Percentiles rank a stretch among this genome's conserved stretches.
Evolutionary conservation across 305 asterid species (phyloP).

Genomic region (Fraxinus velutina): DNA sequence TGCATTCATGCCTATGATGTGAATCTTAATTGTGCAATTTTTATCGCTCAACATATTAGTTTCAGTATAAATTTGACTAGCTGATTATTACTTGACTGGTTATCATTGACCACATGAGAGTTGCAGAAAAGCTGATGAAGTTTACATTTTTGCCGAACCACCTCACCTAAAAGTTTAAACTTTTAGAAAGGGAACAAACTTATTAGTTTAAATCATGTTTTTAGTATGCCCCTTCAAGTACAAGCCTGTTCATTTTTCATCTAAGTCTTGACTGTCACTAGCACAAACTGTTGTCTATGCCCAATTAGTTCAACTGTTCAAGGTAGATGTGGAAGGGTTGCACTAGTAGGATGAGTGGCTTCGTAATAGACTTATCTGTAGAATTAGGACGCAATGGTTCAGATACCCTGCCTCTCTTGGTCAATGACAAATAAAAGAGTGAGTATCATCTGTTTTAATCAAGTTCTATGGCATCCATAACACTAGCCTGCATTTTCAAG

Average conservation of each 20-base stretch:
- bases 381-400: neutral
- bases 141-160: neutral
- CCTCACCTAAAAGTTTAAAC: neutral
- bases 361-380: neutral
- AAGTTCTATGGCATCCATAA: neutral
- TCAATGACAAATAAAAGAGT: neutral
- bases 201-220: neutral
- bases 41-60: neutral
- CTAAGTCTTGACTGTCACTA: neutral
- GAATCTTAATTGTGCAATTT: neutral
- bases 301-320: neutral
- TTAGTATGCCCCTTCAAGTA: neutral
- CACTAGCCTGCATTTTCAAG: neutral
- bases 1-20: slow-evolving; percentile 22
- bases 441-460: neutral
- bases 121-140: neutral
- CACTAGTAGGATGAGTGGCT: neutral
- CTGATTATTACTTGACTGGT: neutral
- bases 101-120: neutral
- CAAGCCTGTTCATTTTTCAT: neutral
- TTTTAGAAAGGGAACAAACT: neutral
- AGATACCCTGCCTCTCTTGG: neutral
- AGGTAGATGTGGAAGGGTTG: neutral
- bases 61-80: neutral
- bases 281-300: neutral